Evolutionary conservation across 2,329 filamentous ascomycete species (phyloP).

Genomic region (Ophiostoma populinum): DNA sequence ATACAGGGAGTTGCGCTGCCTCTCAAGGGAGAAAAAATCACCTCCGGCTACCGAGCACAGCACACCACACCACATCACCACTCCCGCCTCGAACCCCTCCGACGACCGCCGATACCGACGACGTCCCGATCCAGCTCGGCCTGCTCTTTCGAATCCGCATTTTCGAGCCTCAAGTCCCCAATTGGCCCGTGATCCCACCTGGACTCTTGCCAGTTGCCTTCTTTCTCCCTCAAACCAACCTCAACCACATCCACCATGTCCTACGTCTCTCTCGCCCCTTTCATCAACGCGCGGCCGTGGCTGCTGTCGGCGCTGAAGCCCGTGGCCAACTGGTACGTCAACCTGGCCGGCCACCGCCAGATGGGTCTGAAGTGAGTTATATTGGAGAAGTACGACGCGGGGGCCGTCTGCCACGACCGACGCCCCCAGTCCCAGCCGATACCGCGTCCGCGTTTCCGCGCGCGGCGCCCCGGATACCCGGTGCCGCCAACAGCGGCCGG

Average conservation of each 20-base stretch:
- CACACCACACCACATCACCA: too few species aligned
- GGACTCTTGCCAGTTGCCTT: conserved; percentile 1
- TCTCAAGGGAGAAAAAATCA: too few species aligned
- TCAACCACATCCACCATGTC: conserved; percentile 2
- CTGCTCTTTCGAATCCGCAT: too few species aligned
- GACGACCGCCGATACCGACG: too few species aligned
- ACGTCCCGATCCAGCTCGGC: too few species aligned
- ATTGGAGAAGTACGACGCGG: neutral
- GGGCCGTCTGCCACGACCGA: neutral
- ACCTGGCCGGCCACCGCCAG: conserved; percentile 43
- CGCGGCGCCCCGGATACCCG: neutral
- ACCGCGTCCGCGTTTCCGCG: neutral
- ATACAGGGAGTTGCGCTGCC: too few species aligned
- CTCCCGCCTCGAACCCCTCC: too few species aligned
- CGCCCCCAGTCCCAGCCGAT: neutral
- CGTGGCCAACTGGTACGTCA: conserved; percentile 72
- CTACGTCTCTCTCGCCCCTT: conserved; percentile 19
- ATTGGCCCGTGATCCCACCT: too few species aligned
- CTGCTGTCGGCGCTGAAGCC: conserved; percentile 64
- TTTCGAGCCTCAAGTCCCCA: too few species aligned
- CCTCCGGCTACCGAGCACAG: too few species aligned
- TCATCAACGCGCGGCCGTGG: conserved; percentile 72
- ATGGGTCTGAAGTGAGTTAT: conserved; percentile 12
- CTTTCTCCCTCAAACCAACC: neutral
- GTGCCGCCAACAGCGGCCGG: too few species aligned